Percentiles rank a stretch among this genome's conserved stretches.
Evolutionary conservation across 768 basidiomycete genomes (phyloP).

Genomic region (Boletus insuetus): DNA sequence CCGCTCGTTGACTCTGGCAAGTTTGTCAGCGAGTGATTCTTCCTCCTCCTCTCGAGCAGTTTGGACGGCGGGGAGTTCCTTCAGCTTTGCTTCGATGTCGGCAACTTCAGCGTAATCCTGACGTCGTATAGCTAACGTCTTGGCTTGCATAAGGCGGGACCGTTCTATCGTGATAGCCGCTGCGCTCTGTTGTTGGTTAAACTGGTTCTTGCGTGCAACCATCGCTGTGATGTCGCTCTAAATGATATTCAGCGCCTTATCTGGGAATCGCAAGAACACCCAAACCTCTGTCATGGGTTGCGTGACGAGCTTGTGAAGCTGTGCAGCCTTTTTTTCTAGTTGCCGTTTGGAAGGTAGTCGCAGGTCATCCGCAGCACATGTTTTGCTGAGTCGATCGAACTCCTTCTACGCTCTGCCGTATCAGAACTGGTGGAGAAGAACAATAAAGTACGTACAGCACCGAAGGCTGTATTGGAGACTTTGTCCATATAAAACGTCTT

Average conservation of each 20-base stretch:
- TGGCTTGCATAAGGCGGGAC: slow-evolving; percentile 65
- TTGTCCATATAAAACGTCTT: slow-evolving; percentile 75
- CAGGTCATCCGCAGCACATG: slow-evolving; percentile 48
- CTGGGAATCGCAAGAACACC: slow-evolving; percentile 5
- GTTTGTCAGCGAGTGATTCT: slow-evolving; percentile 41
- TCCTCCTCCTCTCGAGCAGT: slow-evolving; percentile 25
- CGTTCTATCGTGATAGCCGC: slow-evolving; percentile 49
- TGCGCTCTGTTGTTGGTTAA: slow-evolving; percentile 33
- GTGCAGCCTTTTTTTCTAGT: slow-evolving; percentile 61
- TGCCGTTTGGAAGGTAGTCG: slow-evolving; percentile 66
- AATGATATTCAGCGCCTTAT: slow-evolving; percentile 8
- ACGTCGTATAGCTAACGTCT: slow-evolving; percentile 71
- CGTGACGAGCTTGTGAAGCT: slow-evolving; percentile 55
- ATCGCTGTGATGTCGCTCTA: slow-evolving; percentile 84
- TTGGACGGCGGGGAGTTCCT: slow-evolving; percentile 39
- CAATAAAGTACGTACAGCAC: slow-evolving; percentile 45
- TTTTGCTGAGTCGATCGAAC: slow-evolving; percentile 55
- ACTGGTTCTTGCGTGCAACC: slow-evolving; percentile 62
- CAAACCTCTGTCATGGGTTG: slow-evolving; percentile 79
- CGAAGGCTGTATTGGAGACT: slow-evolving; percentile 73
- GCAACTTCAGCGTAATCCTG: slow-evolving; percentile 64
- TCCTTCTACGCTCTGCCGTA: slow-evolving; percentile 53
- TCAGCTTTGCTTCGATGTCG: slow-evolving; percentile 61
- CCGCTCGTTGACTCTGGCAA: slow-evolving; percentile 84
- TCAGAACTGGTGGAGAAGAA: slow-evolving; percentile 8